A percentile compares a stretch with the other conserved stretches of the same genome.
Evolutionary conservation across 441 rosid species (phyloP).

Genomic region (Croton laevigatus): DNA sequence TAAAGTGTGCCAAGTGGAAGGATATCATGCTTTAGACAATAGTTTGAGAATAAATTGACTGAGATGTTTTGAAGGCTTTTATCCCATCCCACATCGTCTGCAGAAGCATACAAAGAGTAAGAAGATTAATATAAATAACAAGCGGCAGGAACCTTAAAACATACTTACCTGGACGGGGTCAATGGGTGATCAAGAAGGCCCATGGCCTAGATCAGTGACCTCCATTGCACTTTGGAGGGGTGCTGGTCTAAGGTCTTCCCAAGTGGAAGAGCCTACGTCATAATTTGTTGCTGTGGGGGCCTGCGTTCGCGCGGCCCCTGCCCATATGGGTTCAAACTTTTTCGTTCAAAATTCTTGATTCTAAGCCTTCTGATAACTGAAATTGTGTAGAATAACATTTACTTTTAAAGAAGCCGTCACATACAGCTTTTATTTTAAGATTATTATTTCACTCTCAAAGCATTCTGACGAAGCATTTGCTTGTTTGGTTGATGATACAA

Average conservation of each 20-base stretch:
- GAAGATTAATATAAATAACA: background rate
- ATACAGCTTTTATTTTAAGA: too few relatives aligned
- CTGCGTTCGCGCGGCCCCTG: constrained; percentile 59
- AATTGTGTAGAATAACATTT: too few relatives aligned
- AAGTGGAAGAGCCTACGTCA: constrained; percentile 37
- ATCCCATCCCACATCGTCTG: background rate
- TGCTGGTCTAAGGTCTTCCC: constrained; percentile 28
- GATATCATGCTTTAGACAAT: too few relatives aligned
- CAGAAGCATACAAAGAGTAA: rapidly evolving
- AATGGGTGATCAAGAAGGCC: constrained; percentile 20
- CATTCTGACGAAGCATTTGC: too few relatives aligned
- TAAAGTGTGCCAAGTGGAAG: too few relatives aligned
- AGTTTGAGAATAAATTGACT: too few relatives aligned
- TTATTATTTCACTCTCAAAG: too few relatives aligned
- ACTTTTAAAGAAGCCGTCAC: too few relatives aligned
- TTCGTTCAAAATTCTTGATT: too few relatives aligned
- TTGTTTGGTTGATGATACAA: too few relatives aligned
- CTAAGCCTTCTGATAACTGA: too few relatives aligned
- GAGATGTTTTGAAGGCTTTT: too few relatives aligned
- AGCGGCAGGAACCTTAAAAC: rapidly evolving
- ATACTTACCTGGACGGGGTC: constrained; percentile 35
- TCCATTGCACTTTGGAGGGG: constrained; percentile 31
- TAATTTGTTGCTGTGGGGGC: constrained; percentile 54
- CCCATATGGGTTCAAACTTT: background rate
- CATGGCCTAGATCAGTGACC: constrained; percentile 22